Base-by-base conservation (phyloP, 2,329 filamentous ascomycete genomes). In the Colletotrichum camelliae region DNA sequence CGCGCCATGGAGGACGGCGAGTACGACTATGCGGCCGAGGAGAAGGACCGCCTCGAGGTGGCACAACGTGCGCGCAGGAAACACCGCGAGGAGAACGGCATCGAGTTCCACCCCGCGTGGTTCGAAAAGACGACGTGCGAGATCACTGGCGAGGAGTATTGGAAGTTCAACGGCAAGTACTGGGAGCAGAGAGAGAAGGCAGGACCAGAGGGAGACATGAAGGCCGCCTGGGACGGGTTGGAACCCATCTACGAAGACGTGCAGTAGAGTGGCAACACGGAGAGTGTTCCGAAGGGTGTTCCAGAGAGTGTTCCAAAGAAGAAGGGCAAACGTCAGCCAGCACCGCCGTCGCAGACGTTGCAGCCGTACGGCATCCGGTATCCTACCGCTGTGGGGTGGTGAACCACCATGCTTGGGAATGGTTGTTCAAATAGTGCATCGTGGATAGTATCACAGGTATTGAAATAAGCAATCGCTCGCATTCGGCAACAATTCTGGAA, bases 1-100 rank as follows among this genome's bases (percentile, higher is more conserved):
- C 91, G 97, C 13, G 97, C 97, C 3, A 99, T 99, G 97, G 97
- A 99, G 84, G 96, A 98, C 77, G 97, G 96, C n/a, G 92, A 96
- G 85, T 99, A 99, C 82, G 96, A 98, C 81, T 89, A 97, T 75
- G 97, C 97, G 2, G 97, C 96, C 0, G 91, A 91, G 7, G 97
- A 99, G 88, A 99, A 99, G 91, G 97, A 96, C 81, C 90, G 97
- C 2, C 91, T 99, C 0, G 97, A 99, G 85, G 94, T 98, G 87
- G 96, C 93, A 78, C 97, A 99, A 88, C 90, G 97, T 75, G 92
- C 93, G 12, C 93, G 93, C 74, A 88, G 97, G 77, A 87, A 94
- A 70, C 87, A 89, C 74, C 89, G 96, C 29, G 96, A 99, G 85
- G 89, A 90, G 35, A 90, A 86, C 4, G 97, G 97, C 5, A 94